Conservation (phyloP, 768 basidiomycete genomes). For the Macrocybe gigantea region DNA sequence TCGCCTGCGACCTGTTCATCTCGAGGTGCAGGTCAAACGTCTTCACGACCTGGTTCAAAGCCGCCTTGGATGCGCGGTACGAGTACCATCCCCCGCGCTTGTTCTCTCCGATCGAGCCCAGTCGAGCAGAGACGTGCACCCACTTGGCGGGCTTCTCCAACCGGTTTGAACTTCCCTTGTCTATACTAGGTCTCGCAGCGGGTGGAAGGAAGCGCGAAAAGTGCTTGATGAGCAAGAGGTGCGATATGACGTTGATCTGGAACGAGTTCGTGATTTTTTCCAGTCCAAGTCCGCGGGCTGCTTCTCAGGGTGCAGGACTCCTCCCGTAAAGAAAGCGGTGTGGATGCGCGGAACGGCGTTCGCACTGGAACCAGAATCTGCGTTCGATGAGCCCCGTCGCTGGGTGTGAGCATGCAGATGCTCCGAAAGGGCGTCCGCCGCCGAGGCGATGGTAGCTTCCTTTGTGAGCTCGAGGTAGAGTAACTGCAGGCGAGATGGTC, state of each 20-base stretch:
- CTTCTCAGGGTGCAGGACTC: constrained; percentile 50
- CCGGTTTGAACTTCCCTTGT: constrained; percentile 3
- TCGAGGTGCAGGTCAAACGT: constrained; percentile 53
- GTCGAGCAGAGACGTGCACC: constrained; percentile 55
- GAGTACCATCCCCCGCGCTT: constrained; percentile 58
- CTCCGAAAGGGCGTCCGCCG: constrained; percentile 34
- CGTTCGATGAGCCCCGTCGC: constrained; percentile 1
- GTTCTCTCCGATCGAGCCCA: constrained; percentile 57
- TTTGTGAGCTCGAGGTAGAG: constrained; percentile 46
- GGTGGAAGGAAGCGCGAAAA: constrained; percentile 53
- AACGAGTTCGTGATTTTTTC: constrained; percentile 37
- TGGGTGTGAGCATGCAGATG: constrained; percentile 14
- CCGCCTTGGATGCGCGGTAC: constrained; percentile 58
- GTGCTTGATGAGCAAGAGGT: constrained; percentile 57
- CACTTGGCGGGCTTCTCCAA: constrained; percentile 38
- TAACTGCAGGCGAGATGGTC: constrained; percentile 38
- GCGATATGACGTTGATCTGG: constrained; percentile 54
- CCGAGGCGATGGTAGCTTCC: constrained; percentile 43
- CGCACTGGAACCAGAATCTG: constrained; percentile 13
- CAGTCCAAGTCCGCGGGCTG: constrained; percentile 42
- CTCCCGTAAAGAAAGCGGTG: constrained; percentile 51
- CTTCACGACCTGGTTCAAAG: constrained; percentile 57
- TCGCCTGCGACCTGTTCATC: constrained; percentile 38
- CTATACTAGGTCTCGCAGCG: constrained; percentile 2
- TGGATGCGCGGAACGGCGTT: constrained; percentile 29